Conservation (phyloP, 306 rosid genomes). For the Castanea sativa region DNA sequence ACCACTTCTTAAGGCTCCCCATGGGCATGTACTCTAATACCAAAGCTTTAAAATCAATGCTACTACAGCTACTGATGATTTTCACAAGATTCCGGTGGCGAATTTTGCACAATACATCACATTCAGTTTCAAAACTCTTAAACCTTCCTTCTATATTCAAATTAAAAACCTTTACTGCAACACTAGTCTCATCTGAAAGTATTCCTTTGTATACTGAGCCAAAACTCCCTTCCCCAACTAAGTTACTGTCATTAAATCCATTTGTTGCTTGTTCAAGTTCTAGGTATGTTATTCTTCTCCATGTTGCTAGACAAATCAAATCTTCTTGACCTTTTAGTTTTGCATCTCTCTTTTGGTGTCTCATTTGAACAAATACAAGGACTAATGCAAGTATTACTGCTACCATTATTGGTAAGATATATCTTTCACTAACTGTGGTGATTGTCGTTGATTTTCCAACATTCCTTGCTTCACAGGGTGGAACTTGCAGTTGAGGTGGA, state of each 20-base stretch:
- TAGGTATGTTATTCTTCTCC: conserved; percentile 15
- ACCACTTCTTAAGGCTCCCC: background rate
- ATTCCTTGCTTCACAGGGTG: conserved; percentile 2
- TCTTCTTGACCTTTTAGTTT: too few species aligned
- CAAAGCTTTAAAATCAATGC: too few species aligned
- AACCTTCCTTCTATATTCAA: too few species aligned
- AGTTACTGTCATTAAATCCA: conserved; percentile 1
- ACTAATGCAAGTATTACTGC: background rate
- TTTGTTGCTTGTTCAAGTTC: conserved; percentile 21
- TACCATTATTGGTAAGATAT: background rate
- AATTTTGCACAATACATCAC: too few species aligned
- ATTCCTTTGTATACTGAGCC: too few species aligned
- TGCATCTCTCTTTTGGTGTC: background rate
- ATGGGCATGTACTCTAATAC: background rate
- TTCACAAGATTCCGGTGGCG: too few species aligned
- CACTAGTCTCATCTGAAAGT: too few species aligned
- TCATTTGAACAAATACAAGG: background rate
- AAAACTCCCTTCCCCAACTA: background rate
- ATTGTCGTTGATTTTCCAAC: background rate
- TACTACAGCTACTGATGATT: too few species aligned
- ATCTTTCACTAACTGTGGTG: background rate
- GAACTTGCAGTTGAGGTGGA: too few species aligned
- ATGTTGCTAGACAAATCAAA: background rate
- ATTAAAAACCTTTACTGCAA: too few species aligned
- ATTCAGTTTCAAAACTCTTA: too few species aligned